A percentile compares a stretch with the other conserved stretches of the same genome.
These are phyloP conservation scores for Aspergillus sp. DNA, from an alignment of 2,329 filamentous ascomycete genomes.

Conservation along the genomic window DNA sequence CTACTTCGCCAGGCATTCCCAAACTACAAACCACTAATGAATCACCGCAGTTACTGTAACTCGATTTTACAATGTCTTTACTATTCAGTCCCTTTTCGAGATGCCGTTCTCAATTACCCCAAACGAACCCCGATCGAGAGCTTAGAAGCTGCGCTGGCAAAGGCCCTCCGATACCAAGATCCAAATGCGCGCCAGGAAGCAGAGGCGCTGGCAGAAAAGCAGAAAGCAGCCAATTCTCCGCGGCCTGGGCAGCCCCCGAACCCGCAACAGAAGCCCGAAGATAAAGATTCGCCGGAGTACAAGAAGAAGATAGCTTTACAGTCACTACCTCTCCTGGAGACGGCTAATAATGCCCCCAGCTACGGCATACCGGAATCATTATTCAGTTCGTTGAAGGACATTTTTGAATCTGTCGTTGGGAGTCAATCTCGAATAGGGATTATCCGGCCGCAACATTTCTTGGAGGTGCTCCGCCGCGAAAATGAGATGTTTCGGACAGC, in stretches of 20 bases:
- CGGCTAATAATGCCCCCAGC: conserved; percentile 74
- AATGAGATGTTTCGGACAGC: conserved; percentile 97
- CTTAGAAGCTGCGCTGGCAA: conserved; percentile 56
- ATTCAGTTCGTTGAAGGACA: conserved; percentile 93
- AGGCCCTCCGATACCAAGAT: conserved; percentile 57
- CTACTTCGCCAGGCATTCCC: background rate
- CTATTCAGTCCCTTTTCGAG: conserved; percentile 90
- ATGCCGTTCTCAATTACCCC: conserved; percentile 91
- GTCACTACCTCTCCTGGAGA: conserved; percentile 80
- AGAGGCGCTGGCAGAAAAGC: conserved; percentile 48
- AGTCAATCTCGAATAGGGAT: conserved; percentile 83
- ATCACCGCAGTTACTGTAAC: conserved; percentile 79
- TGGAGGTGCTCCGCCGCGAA: conserved; percentile 89
- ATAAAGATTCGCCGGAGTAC: conserved; percentile 94
- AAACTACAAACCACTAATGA: conserved; percentile 3
- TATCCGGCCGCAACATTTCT: conserved; percentile 84
- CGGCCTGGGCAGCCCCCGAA: conserved; percentile 53
- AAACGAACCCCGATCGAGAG: conserved; percentile 68
- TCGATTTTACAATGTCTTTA: conserved; percentile 97
- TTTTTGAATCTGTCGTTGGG: conserved; percentile 85
- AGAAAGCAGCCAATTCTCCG: conserved; percentile 40
- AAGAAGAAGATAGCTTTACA: conserved; percentile 96
- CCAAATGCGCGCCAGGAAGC: conserved; percentile 57
- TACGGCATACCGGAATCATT: conserved; percentile 95
- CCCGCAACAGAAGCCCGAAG: conserved; percentile 71